These are phyloP conservation scores for Spirogloea muscicola DNA, from an alignment of 139 green algal species.

Conservation along the genomic window DNA sequence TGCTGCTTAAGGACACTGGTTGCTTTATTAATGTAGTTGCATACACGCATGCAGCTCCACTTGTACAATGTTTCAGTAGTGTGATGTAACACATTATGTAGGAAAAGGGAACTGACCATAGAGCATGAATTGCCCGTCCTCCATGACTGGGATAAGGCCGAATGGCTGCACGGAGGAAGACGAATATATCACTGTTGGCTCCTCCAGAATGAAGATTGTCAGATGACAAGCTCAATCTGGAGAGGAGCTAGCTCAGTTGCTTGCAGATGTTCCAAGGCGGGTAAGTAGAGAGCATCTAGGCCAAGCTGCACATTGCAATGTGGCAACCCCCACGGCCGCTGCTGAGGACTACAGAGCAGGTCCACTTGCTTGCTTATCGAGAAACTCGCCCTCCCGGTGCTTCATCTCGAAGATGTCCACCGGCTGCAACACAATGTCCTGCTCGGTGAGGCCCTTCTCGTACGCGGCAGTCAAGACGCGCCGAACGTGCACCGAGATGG, in stretches of 20 bases:
- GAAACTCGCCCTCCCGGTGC: conserved; percentile 25
- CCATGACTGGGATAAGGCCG: conserved; percentile 22
- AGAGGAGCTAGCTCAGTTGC: not conserved
- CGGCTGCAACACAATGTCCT: no score
- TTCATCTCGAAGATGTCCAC: conserved; percentile 7
- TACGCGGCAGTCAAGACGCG: no score
- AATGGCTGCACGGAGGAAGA: conserved; percentile 28
- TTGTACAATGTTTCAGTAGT: not conserved
- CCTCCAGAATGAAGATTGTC: not conserved
- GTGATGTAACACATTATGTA: not conserved
- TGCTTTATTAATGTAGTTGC: no score
- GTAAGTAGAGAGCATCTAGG: not conserved
- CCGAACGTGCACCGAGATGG: no score
- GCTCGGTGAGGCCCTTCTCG: no score
- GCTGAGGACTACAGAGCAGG: not conserved
- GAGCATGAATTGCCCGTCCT: conserved; percentile 21
- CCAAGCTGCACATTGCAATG: no score
- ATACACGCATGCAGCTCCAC: not conserved
- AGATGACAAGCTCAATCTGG: not conserved
- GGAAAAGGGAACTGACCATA: conserved; percentile 1
- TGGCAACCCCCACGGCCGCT: no score
- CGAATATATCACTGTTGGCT: not conserved
- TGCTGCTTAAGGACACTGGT: no score
- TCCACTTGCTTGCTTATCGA: conserved; percentile 19
- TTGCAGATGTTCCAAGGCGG: not conserved